phyloP scores from a whole-genome alignment of 2,329 filamentous ascomycete genomes.

The Calonectria hongkongensis region DNA sequence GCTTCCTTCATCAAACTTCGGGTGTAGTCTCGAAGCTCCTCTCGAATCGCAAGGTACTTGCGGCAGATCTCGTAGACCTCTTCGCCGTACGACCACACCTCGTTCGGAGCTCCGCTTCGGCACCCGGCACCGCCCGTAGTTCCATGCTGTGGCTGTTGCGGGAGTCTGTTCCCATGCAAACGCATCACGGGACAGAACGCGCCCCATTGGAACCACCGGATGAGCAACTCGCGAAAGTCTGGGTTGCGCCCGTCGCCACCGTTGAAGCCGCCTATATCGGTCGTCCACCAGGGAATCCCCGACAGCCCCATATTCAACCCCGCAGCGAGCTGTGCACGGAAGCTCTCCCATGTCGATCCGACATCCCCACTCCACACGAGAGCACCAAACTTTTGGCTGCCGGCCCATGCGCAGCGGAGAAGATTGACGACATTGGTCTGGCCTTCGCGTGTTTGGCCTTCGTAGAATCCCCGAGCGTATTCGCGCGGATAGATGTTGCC shows the following conservation, averaged over 20 bases:
- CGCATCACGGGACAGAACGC: constrained; percentile 81
- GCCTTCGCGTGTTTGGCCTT: constrained; percentile 72
- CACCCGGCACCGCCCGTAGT: constrained; percentile 63
- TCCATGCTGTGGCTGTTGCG: constrained; percentile 63
- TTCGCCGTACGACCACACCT: constrained; percentile 80
- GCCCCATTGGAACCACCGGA: constrained; percentile 83
- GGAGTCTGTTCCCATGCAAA: constrained; percentile 79
- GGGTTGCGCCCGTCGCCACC: constrained; percentile 75
- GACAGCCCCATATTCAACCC: constrained; percentile 80
- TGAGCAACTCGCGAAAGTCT: constrained; percentile 77
- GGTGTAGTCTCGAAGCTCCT: constrained; percentile 75
- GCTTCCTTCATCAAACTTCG: constrained; percentile 75
- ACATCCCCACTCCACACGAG: constrained; percentile 82
- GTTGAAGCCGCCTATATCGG: constrained; percentile 82
- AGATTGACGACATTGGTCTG: constrained; percentile 76
- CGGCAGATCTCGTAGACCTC: constrained; percentile 76
- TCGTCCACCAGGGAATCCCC: constrained; percentile 82
- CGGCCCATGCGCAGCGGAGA: constrained; percentile 69
- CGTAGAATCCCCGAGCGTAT: constrained; percentile 76
- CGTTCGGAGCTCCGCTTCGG: constrained; percentile 74
- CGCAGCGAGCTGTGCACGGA: constrained; percentile 77
- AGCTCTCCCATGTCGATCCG: constrained; percentile 76
- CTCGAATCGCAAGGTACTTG: constrained; percentile 75
- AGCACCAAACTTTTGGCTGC: constrained; percentile 77
- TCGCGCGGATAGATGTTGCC: constrained; percentile 77